A percentile compares a stretch with the other conserved stretches of the same genome.
These are phyloP conservation scores for Hanseniaspora lindneri DNA, from an alignment of 805 yeast species.

Conservation along the genomic window DNA sequence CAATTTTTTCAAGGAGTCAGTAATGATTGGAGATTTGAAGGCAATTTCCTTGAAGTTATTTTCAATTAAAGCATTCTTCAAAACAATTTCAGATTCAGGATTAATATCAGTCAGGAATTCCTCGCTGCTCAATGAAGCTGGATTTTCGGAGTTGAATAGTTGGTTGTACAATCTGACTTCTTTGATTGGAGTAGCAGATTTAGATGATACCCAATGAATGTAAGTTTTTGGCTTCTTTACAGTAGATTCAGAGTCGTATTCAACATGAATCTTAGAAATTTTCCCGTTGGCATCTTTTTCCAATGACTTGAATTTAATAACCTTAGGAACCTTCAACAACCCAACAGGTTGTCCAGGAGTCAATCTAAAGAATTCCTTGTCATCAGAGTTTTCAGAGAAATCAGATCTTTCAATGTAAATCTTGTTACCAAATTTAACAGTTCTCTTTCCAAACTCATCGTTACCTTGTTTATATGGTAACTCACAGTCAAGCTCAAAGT, in stretches of 20 bases:
- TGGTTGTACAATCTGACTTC: constrained; percentile 83
- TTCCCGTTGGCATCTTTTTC: constrained; percentile 44
- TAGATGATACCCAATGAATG: constrained; percentile 88
- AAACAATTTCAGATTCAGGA: constrained; percentile 60
- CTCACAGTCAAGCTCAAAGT: constrained; percentile 53
- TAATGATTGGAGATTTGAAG: constrained; percentile 63
- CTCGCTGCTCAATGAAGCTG: constrained; percentile 63
- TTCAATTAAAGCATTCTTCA: constrained; percentile 61
- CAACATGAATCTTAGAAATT: constrained; percentile 59
- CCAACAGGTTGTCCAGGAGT: constrained; percentile 95
- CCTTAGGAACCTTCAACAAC: constrained; percentile 77
- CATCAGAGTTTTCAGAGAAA: constrained; percentile 52
- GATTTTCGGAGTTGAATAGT: constrained; percentile 83
- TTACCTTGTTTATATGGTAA: constrained; percentile 87
- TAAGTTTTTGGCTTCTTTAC: constrained; percentile 82
- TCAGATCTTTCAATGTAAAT: constrained; percentile 83
- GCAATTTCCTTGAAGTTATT: constrained; percentile 59
- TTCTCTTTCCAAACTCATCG: constrained; percentile 62
- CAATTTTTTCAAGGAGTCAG: constrained; percentile 42
- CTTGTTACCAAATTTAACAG: constrained; percentile 61
- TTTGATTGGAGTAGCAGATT: constrained; percentile 48
- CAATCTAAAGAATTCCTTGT: constrained; percentile 74
- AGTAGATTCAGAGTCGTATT: constrained; percentile 56
- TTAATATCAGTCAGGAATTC: constrained; percentile 81
- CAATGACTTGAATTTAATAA: constrained; percentile 55